Evolutionary conservation across 495 filamentous ascomycete species (phyloP), one percentile per base, ranked within the genome.

Genomic region (Daldinia concentrica): DNA sequence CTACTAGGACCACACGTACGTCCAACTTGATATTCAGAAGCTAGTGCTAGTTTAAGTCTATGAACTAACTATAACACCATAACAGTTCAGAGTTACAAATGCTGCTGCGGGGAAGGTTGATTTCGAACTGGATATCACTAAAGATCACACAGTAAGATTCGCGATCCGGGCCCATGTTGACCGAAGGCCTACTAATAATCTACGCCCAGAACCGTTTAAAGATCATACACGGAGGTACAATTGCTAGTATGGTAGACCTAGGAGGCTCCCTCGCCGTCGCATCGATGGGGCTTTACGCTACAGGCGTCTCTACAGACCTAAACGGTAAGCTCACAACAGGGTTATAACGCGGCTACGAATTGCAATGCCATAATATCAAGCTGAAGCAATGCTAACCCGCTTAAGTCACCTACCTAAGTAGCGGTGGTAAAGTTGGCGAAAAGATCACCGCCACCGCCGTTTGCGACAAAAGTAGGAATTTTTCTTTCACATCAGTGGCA

Each of bases 191-290:
- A 14, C 56, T 65, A 6, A 57, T 43, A 51, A 27, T 69, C 58
- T 22, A 15, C 24, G 1, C 15, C 2, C 65, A 96, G 93, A 99
- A 98, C 75, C 90, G 95, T 22, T 85, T 98, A 8, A 90, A 89
- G 54, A 97, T 93, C 57, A 85, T 98, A 67, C 95, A 99, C 82
- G 95, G 95, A 50, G 95, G 95, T 39, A 96, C 95, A 17, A 94
- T 98, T 74, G 95, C 95, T 17, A 93, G 91, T 79, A 93, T 98
- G 91, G 94, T 97, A 50, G 95, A 99, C 74, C 86, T 98, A 0
- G 95, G 95, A 4, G 95, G 95, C 17, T 97, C 93, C 8, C 83
- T 99, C 19, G 95, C 95, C 5, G 94, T 99, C 29, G 94, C 95
- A 27, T 98, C 95, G 2, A 89, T 88, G 69, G 95, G 95, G 0